Base-by-base conservation (phyloP, 345 rosid species). In the Eutrema japonicum region DNA sequence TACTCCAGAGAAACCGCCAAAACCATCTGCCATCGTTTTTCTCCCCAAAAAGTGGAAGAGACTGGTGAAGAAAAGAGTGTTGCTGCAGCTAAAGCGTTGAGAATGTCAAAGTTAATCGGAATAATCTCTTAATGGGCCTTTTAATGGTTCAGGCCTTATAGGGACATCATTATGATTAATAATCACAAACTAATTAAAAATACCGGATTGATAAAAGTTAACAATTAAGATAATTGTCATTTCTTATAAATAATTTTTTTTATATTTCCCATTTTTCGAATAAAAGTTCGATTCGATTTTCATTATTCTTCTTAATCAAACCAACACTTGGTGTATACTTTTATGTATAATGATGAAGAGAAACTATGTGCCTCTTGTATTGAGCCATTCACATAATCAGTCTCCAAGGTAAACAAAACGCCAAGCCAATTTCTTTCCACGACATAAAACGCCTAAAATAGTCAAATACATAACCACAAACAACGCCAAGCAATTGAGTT, bases 21-120 rank as follows among this genome's bases (percentile, higher is more conserved):
- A 65, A 40, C 76, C 72, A 57, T 65, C 76, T 46, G 68, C 43
- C 76, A 77, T 77, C 14, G 64, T 43, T 68, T 60, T 46, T 40
- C 9, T 3, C 10, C 16, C 10, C 47, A 36, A 60, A 51, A 60
- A 26, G 68, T 33, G 63, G 32, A 66, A 59, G 49, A 63, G 56
- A 49, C 47, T 60, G 73, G 55, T 50, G 73, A 68, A 38, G 60
- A 22, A 40, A 30, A 42, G 16, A 22, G 73, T 75, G 45, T 32
- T 18, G 9, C 29, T 58, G 42, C 47, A 10, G 66, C 30, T 14
- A 0, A 22, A 58, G 78, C 66, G 60, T 18, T 50, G 47, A 59
- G 22, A 26, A 9, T 59, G 63, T 45, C 53, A n/a, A 67, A 9
- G 48, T 41, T 32, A 22, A 66, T 49, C 26, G 40, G n/a, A 18